phyloP scores from a whole-genome alignment of 805 yeast species.

The Candida verbasci region DNA sequence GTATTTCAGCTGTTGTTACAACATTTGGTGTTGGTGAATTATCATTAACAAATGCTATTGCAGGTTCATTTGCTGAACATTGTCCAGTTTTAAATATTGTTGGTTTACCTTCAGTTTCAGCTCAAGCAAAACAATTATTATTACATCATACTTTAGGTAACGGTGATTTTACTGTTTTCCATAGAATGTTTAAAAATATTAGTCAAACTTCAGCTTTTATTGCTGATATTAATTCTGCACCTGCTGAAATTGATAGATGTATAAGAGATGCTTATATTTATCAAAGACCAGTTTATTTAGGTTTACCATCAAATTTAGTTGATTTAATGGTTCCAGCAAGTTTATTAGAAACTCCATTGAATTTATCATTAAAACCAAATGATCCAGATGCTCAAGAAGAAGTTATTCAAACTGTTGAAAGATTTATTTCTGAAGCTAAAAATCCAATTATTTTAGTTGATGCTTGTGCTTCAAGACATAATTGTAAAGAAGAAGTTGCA shows the following conservation, averaged over 20 bases:
- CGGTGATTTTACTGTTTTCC: slow-evolving; percentile 53
- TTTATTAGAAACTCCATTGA: slow-evolving; percentile 60
- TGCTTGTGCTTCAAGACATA: slow-evolving; percentile 83
- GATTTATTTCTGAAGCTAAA: slow-evolving; percentile 51
- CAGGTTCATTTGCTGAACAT: slow-evolving; percentile 87
- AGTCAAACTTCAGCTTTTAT: slow-evolving; percentile 63
- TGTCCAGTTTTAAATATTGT: slow-evolving; percentile 82
- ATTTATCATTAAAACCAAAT: slow-evolving; percentile 43
- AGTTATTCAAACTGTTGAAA: slow-evolving; percentile 37
- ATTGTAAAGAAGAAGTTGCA: slow-evolving; percentile 58
- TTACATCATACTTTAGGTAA: slow-evolving; percentile 42
- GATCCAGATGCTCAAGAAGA: slow-evolving; percentile 35
- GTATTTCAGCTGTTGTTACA: slow-evolving; percentile 69
- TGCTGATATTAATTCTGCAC: slow-evolving; percentile 61
- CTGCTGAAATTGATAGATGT: slow-evolving; percentile 68
- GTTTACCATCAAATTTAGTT: slow-evolving; percentile 77
- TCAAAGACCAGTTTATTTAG: slow-evolving; percentile 81
- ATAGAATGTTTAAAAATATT: slow-evolving; percentile 71
- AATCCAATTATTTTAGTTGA: slow-evolving; percentile 78
- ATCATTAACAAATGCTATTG: slow-evolving; percentile 79
- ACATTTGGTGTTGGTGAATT: slow-evolving; percentile 92
- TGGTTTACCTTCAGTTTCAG: slow-evolving; percentile 75
- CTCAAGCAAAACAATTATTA: slow-evolving; percentile 49
- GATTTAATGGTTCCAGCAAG: slow-evolving; percentile 57
- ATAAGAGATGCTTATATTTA: slow-evolving; percentile 64